These are phyloP conservation scores for Paecilomyces sp. DNA, from an alignment of 2,329 filamentous ascomycete genomes.

Conservation along the genomic window DNA sequence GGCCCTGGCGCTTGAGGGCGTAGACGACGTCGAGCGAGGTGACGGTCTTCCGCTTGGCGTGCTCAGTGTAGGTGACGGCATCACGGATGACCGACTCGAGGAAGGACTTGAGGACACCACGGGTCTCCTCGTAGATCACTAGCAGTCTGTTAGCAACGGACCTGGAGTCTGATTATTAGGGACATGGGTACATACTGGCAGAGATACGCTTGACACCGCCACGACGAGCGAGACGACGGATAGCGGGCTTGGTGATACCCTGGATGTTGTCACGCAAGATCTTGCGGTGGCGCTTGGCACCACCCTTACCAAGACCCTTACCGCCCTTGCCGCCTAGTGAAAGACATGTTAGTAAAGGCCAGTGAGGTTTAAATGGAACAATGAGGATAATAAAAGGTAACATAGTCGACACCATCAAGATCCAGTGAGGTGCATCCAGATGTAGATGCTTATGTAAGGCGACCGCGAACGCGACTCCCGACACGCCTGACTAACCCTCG, in stretches of 20 bases:
- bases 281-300: constrained; percentile 98
- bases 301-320: constrained; percentile 96
- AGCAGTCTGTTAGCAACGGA: neutral
- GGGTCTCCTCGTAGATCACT: constrained; percentile 76
- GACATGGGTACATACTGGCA: constrained; percentile 47
- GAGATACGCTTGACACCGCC: constrained; percentile 99
- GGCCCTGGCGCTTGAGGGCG: constrained; percentile 55
- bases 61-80: constrained; percentile 74
- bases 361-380: neutral
- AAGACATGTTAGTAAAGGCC: constrained; percentile 5
- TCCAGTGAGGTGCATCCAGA: neutral
- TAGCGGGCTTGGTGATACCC: constrained; percentile 97
- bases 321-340: constrained; percentile 80
- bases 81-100: constrained; percentile 75
- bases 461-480: neutral
- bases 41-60: constrained; percentile 62
- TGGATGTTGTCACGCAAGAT: constrained; percentile 99
- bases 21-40: constrained; percentile 56
- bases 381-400: neutral
- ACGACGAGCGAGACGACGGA: constrained; percentile 96
- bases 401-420: neutral
- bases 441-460: neutral
- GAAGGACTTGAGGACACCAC: constrained; percentile 77
- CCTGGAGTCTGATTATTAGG: neutral
- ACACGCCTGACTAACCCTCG: neutral